Evolutionary conservation across 805 yeast species (phyloP).

Genomic region (Suhomyces sp.): DNA sequence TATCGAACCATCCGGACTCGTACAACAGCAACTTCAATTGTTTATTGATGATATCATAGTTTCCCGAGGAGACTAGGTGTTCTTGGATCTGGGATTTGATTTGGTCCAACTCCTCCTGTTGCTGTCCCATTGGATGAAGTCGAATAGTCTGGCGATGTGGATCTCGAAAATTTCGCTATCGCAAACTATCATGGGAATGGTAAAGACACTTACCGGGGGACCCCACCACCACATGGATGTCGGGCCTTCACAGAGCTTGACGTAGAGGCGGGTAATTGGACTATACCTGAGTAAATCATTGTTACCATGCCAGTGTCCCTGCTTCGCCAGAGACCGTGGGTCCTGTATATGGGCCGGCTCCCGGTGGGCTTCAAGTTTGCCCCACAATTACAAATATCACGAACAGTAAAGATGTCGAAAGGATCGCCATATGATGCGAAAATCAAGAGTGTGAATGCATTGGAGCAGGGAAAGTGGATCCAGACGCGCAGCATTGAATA

Average conservation of each 20-base stretch:
- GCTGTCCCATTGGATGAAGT: not conserved
- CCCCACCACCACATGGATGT: not conserved
- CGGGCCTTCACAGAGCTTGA: not conserved
- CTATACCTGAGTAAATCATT: not conserved
- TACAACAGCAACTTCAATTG: constrained; percentile 60
- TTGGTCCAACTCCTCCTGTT: constrained; percentile 33
- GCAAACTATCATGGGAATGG: not conserved
- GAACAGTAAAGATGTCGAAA: not conserved
- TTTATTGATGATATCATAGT: constrained; percentile 71
- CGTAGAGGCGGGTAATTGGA: not conserved
- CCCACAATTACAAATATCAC: not conserved
- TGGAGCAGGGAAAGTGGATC: constrained; percentile 43
- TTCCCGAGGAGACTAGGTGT: constrained; percentile 71
- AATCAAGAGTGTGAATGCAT: constrained; percentile 29
- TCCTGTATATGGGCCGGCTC: not conserved
- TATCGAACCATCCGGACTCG: constrained; percentile 85
- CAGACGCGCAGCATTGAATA: constrained; percentile 63
- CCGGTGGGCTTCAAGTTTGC: not conserved
- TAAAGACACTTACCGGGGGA: not conserved
- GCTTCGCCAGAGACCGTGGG: not conserved
- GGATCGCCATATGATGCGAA: constrained; percentile 36
- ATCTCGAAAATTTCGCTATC: not conserved
- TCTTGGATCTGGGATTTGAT: constrained; percentile 64
- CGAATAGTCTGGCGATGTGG: not conserved
- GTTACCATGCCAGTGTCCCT: not conserved